Percentiles rank a stretch among this genome's conserved stretches.
Evolutionary conservation across 331 rosid species (phyloP).

Genomic region (Acacia concinna): DNA sequence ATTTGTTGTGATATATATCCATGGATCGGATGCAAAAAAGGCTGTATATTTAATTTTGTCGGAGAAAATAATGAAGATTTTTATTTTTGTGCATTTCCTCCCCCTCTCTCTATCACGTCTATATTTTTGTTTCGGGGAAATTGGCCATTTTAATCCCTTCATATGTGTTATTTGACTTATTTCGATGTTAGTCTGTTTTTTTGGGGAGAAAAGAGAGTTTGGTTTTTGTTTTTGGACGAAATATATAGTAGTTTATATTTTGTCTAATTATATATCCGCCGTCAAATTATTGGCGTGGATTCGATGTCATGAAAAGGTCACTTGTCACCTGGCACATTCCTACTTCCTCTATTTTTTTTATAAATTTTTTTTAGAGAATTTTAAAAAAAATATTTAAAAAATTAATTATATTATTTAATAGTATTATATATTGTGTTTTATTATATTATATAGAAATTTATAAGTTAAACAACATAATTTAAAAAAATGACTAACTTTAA

Average conservation of each 20-base stretch:
- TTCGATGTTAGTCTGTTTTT: neutral
- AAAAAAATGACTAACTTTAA: too few species aligned
- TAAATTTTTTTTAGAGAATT: too few species aligned
- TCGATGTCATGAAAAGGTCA: too few species aligned
- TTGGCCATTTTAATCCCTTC: neutral
- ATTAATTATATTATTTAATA: too few species aligned
- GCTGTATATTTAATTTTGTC: conserved; percentile 33
- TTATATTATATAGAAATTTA: too few species aligned
- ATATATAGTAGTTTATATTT: too few species aligned
- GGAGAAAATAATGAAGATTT: conserved; percentile 14
- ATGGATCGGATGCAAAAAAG: conserved; percentile 16
- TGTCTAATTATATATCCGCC: too few species aligned
- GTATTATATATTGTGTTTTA: too few species aligned
- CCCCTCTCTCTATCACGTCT: neutral
- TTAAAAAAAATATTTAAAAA: too few species aligned
- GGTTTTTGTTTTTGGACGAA: neutral
- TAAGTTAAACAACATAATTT: too few species aligned
- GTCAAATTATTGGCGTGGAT: neutral
- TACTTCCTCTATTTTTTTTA: too few species aligned
- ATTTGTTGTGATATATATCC: conserved; percentile 26
- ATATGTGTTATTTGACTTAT: neutral
- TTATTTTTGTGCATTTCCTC: neutral
- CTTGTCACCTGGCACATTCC: too few species aligned
- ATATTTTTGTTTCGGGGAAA: neutral
- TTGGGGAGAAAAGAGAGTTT: neutral